A percentile compares a stretch with the other conserved stretches of the same genome.
These are phyloP conservation scores for Pachysandra terminalis DNA, from an alignment of 164 flowering plant species.

Conservation along the genomic window DNA sequence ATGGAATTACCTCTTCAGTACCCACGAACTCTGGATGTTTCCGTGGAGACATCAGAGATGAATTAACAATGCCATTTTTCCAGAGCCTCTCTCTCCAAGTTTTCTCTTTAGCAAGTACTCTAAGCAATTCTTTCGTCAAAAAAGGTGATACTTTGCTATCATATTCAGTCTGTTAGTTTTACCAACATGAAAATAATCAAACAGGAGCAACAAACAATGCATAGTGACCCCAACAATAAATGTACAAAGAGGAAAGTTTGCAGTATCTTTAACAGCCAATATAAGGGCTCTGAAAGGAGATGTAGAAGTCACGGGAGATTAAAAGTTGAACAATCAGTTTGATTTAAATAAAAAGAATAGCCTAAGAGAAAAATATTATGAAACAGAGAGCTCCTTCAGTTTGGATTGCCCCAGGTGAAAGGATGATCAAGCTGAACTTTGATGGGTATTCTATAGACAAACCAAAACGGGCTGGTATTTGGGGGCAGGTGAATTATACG, in stretches of 20 bases:
- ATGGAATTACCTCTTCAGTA: constrained; percentile 69
- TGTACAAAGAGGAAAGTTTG: not conserved
- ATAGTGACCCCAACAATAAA: not conserved
- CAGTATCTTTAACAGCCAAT: not conserved
- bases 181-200: not conserved
- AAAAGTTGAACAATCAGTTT: not conserved
- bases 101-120: constrained; percentile 66
- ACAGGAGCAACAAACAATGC: not conserved
- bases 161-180: constrained; percentile 36
- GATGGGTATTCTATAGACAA: no score
- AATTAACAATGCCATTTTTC: constrained; percentile 67
- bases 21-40: constrained; percentile 77
- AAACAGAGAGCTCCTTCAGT: no score
- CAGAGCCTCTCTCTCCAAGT: constrained; percentile 75
- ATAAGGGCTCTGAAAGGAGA: not conserved
- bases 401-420: no score
- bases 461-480: no score
- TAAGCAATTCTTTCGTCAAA: constrained; percentile 66
- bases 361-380: not conserved
- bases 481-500: no score
- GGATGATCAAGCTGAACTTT: no score
- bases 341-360: not conserved
- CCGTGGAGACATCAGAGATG: constrained; percentile 63
- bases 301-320: not conserved
- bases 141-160: constrained; percentile 49